These are phyloP conservation scores for Fomitopsis pinicola DNA, from an alignment of 1,284 basidiomycete species.

Conservation along the genomic window DNA sequence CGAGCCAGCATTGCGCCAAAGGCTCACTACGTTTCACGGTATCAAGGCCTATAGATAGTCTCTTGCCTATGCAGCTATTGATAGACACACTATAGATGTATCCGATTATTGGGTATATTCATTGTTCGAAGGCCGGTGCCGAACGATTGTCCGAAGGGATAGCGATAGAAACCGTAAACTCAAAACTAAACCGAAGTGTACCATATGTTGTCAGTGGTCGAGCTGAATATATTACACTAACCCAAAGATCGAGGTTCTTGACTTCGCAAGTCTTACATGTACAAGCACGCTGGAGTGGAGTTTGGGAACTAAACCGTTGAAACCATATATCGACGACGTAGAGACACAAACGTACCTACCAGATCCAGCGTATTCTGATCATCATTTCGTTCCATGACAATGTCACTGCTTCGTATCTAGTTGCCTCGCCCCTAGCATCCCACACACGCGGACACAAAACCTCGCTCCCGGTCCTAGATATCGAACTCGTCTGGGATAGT, in stretches of 20 bases:
- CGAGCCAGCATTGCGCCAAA: too few relatives aligned
- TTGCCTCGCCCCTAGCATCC: background rate
- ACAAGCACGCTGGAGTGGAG: background rate
- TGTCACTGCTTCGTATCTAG: background rate
- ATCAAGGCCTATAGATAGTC: too few relatives aligned
- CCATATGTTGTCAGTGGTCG: background rate
- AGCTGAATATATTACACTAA: background rate
- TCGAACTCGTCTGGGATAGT: constrained; percentile 25
- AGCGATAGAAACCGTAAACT: background rate
- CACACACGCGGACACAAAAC: constrained; percentile 11
- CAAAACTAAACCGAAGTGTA: background rate
- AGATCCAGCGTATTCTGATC: background rate
- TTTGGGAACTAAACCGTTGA: background rate
- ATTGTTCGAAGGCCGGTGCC: background rate
- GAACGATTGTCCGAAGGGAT: background rate
- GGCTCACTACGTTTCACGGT: too few relatives aligned
- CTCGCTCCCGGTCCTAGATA: constrained; percentile 27
- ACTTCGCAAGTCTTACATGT: background rate
- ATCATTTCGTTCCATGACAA: background rate
- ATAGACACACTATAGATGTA: background rate
- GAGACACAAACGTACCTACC: background rate
- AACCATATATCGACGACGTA: background rate
- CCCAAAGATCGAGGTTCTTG: background rate
- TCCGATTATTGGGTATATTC: background rate
- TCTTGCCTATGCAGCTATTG: background rate